Conservation (phyloP, 345 rosid species). For the rapeseed (Brassica napus) region DNA sequence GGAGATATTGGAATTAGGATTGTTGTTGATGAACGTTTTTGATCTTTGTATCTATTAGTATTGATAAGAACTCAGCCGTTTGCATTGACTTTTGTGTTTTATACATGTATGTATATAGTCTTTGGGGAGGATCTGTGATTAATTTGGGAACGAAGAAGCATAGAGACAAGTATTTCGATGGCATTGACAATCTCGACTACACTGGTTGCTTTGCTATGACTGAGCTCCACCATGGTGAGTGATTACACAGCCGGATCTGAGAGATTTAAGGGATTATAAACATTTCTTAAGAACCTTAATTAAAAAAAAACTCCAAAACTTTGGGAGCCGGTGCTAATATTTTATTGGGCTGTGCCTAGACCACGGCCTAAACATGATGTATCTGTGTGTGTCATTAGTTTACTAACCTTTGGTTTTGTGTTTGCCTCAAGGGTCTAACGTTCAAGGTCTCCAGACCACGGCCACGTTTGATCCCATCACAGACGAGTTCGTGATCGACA, state of each 20-base stretch:
- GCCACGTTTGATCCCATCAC: slow-evolving; percentile 83
- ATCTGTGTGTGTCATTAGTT: neutral
- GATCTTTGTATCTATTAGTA: neutral
- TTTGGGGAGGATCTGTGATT: slow-evolving; percentile 97
- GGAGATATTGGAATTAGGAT: neutral
- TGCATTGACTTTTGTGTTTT: slow-evolving; percentile 1
- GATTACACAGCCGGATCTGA: neutral
- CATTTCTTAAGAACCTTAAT: too few relatives aligned
- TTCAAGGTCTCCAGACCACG: slow-evolving; percentile 88
- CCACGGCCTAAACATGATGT: too few relatives aligned
- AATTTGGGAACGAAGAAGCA: slow-evolving; percentile 98
- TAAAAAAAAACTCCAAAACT: too few relatives aligned
- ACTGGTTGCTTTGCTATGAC: slow-evolving; percentile 99
- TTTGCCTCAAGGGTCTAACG: slow-evolving; percentile 64
- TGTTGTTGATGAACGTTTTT: slow-evolving; percentile 17
- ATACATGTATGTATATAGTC: slow-evolving; percentile 49
- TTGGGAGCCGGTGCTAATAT: too few relatives aligned
- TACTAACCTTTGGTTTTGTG: slow-evolving; percentile 16
- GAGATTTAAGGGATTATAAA: neutral
- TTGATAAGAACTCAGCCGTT: neutral
- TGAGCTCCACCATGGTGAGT: slow-evolving; percentile 93
- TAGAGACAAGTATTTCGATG: slow-evolving; percentile 81
- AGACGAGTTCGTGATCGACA: slow-evolving; percentile 79
- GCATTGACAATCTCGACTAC: slow-evolving; percentile 79
- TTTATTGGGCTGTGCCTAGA: too few relatives aligned